Evolutionary conservation across 75 land plant species (phyloP).

Genomic region (Chamaecyparis obtusa): DNA sequence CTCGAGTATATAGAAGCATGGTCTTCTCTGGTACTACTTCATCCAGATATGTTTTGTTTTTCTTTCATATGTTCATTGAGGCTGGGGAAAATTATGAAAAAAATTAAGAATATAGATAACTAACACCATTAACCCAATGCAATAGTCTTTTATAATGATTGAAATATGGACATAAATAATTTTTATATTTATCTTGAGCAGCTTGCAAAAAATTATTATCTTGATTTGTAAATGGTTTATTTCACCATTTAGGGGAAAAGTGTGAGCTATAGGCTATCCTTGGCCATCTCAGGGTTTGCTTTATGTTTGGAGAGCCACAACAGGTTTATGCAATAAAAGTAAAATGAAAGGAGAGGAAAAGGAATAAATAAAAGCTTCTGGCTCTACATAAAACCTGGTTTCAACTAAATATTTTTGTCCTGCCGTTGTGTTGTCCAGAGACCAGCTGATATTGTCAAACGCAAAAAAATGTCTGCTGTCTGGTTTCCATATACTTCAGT

Average conservation of each 20-base stretch:
- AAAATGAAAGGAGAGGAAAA: background rate
- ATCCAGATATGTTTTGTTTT: constrained; percentile 1
- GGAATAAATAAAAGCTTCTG: background rate
- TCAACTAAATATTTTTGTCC: background rate
- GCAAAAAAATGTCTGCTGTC: constrained; percentile 76
- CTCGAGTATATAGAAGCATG: constrained; percentile 77
- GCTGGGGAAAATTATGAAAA: background rate
- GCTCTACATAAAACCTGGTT: background rate
- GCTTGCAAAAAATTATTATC: background rate
- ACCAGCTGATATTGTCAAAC: constrained; percentile 66
- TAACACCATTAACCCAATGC: background rate
- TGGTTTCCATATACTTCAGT: constrained; percentile 96
- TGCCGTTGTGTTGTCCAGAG: constrained; percentile 46
- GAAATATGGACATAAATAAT: background rate
- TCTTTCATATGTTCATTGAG: background rate
- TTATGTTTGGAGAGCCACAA: background rate
- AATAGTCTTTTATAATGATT: background rate
- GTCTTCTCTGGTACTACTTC: constrained; percentile 55
- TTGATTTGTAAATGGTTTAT: background rate
- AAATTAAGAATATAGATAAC: background rate
- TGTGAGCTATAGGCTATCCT: background rate
- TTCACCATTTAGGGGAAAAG: background rate
- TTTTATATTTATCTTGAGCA: background rate
- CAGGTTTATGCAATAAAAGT: background rate
- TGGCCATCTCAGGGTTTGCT: background rate